Base-by-base conservation (phyloP, 805 yeast genomes). In the Starmerella scarabaei region DNA sequence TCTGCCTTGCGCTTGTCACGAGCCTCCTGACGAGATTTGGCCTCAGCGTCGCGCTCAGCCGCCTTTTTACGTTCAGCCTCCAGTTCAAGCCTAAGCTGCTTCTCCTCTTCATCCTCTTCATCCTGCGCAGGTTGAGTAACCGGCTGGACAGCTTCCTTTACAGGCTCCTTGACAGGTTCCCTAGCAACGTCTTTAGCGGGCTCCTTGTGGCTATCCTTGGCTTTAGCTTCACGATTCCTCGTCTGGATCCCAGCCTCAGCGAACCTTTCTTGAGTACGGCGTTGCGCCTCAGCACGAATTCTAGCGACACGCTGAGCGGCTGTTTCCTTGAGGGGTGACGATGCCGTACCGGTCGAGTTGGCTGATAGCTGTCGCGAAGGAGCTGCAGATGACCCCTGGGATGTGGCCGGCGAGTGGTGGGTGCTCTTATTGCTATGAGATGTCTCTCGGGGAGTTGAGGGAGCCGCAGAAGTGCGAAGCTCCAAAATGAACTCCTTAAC, bases 401-500 rank as follows among this genome's bases (percentile, higher is more conserved):
- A 29, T n/a, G 33, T 19, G n/a, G 50, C 9, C 27, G 27, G 12
- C 27, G 12, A 12, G 14, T 14, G 29, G 12, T 56, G 35, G n/a
- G 51, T 21, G 14, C 47, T 32, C 21, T 59, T 41, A 5, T 51
- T 33, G 12, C 52, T 23, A 26, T 32, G n/a, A n/a, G 41, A 6
- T 14, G 45, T 34, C 11, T 8, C 33, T 6, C 14, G 9, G 9
- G 15, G 14, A 8, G 24, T 7, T 4, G 26, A 8, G 16, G 24
- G 16, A 20, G 35, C 6, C 8, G 35, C 24, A 21, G 26, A 8
- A 5, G 14, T 5, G 33, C 67, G 66, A 52, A 84, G 62, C 35
- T 70, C 71, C 35, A 62, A 62, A 45, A 86, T 74, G 48, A 86
- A 75, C 5, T 63, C 62, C 40, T 70, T 67, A 33, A 83, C 86